Evolutionary conservation across 129 eudicot genomes (phyloP).

Genomic region (Logfia minima): DNA sequence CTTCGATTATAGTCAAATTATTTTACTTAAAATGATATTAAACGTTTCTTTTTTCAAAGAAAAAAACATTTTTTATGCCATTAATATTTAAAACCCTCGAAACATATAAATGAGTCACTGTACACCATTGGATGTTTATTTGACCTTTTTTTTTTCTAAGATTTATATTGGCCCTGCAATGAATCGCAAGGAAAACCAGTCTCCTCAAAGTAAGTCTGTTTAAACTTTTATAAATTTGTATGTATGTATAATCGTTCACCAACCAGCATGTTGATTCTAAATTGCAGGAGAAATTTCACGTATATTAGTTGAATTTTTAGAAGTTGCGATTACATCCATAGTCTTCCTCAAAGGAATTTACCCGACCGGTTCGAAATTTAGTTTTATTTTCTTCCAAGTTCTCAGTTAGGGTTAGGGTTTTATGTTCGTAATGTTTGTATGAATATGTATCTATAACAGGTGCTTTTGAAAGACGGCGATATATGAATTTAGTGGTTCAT

Average conservation of each 20-base stretch:
- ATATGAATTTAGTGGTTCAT: conserved; percentile 85
- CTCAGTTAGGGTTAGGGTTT: background rate
- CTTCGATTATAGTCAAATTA: too few species aligned
- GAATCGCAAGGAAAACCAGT: conserved; percentile 51
- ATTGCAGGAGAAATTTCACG: conserved; percentile 54
- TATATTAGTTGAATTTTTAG: conserved; percentile 61
- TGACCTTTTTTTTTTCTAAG: background rate
- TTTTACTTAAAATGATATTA: too few species aligned
- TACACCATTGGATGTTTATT: too few species aligned
- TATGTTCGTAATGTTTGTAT: too few species aligned
- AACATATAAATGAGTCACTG: too few species aligned
- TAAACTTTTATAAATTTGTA: background rate
- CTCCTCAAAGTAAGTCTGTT: conserved; percentile 48
- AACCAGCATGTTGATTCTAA: background rate
- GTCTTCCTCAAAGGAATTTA: conserved; percentile 83
- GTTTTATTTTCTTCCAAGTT: background rate
- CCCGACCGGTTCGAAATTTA: conserved; percentile 51
- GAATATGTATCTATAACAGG: conserved; percentile 32
- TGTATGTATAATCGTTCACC: background rate
- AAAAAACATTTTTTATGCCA: too few species aligned
- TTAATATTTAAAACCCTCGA: too few species aligned
- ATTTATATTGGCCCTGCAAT: background rate
- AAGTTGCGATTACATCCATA: conserved; percentile 82
- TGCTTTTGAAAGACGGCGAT: conserved; percentile 83
- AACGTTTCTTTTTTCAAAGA: too few species aligned